These are phyloP conservation scores for Blumeriella jaapii DNA, from an alignment of 2,329 filamentous ascomycete genomes.

Conservation along the genomic window DNA sequence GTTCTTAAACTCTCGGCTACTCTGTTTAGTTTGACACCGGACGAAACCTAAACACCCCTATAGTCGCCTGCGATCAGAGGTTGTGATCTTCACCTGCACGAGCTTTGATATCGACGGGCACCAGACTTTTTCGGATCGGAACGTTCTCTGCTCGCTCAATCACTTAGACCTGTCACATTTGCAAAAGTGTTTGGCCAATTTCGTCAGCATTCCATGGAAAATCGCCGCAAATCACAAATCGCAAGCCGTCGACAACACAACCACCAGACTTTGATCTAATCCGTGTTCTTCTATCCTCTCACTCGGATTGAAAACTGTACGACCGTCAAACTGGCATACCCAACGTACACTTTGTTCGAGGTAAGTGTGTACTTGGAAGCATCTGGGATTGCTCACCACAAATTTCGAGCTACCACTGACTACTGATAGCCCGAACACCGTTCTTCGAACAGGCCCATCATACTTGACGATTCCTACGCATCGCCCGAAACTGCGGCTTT, in stretches of 20 bases:
- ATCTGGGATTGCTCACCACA: no score
- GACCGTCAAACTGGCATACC: slow-evolving; percentile 28
- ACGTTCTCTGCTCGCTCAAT: background rate
- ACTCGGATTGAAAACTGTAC: slow-evolving; percentile 1
- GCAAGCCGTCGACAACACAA: background rate
- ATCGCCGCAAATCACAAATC: background rate
- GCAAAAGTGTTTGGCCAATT: background rate
- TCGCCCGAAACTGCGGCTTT: slow-evolving; percentile 27
- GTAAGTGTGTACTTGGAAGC: slow-evolving; percentile 16
- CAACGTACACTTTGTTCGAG: slow-evolving; percentile 26
- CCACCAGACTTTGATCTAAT: slow-evolving; percentile 2
- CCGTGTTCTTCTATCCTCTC: no score
- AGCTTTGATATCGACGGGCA: background rate
- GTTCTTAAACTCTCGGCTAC: slow-evolving; percentile 7
- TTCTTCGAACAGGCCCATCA: slow-evolving; percentile 24
- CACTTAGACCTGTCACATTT: background rate
- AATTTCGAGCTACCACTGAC: background rate
- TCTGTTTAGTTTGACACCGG: slow-evolving; percentile 4
- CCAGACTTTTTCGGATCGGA: background rate
- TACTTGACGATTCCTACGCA: slow-evolving; percentile 27
- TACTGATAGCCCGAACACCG: slow-evolving; percentile 22
- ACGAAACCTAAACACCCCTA: slow-evolving; percentile 6
- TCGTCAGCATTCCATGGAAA: slow-evolving; percentile 10
- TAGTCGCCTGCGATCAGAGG: no score
- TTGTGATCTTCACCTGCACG: no score